Base-by-base conservation (phyloP, 805 yeast species). In the Ogataea ganodermae region DNA sequence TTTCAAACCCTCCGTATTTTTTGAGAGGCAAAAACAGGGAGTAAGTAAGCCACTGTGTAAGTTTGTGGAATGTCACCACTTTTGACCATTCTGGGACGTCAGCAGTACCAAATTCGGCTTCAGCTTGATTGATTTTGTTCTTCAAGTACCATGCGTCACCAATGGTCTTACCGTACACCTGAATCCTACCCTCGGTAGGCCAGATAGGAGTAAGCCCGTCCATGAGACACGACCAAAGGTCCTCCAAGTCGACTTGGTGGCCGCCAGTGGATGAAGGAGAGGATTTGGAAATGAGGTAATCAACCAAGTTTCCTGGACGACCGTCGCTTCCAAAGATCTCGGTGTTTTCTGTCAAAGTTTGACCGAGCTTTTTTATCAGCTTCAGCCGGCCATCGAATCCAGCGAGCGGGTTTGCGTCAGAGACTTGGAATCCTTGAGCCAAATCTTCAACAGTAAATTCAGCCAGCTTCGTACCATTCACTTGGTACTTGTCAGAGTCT, bases 31-130 rank as follows among this genome's bases (percentile, higher is more conserved):
- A 71, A 16, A 82, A 59, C 42, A 82, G 61, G 1, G 87, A 82
- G 58, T 82, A 82, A 17, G 84, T 76, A 8, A 82, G 66, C 87
- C 87, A 82, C 61, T 82, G 88, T 0, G 85, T 80, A 31, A 83
- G 68, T 49, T 83, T 82, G 56, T 82, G 87, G 63, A 82, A 82
- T 2, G 86, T 81, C 14, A 79, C 79, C 39, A 81, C 74, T 36
- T 66, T 66, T 14, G 68, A 64, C 52, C 68, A 52, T 31, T 71
- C 75, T n/a, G 65, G 67, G 9, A 61, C 49, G 6, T 57, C 60
- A 2, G 48, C 41, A 0, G 53, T 45, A 2, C 57, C 51, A 8
- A 53, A 56, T 1, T 55, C 23, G 24, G 59, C 53, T 5, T 58
- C 36, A 1, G 62, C 51, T 8, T 50, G 43, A 4, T 45, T 35